These are phyloP conservation scores for Porodaedalea pini DNA, from an alignment of 1,284 basidiomycete genomes.

Conservation along the genomic window DNA sequence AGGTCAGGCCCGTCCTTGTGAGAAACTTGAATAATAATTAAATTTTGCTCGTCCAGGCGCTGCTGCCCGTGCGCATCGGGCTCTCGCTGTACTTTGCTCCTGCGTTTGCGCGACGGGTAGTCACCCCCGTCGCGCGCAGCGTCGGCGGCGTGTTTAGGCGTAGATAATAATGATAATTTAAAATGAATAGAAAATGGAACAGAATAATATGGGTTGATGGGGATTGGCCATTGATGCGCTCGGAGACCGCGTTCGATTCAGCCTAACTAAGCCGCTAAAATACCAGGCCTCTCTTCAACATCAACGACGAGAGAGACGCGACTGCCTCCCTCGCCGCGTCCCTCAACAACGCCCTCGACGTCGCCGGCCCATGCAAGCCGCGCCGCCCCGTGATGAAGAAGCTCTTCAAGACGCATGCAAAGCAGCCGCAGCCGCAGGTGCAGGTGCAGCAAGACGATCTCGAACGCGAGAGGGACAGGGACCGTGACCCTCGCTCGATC, in stretches of 20 bases:
- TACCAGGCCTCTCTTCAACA: not conserved
- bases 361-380: not conserved
- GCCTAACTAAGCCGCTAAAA: not conserved
- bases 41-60: conserved; percentile 46
- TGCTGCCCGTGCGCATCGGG: conserved; percentile 74
- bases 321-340: too few species aligned
- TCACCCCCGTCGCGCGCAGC: conserved; percentile 51
- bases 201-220: not conserved
- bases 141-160: not conserved
- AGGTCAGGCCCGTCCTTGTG: conserved; percentile 44
- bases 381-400: conserved; percentile 6
- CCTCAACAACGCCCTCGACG: not conserved
- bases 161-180: not conserved
- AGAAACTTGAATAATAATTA: not conserved
- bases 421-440: not conserved
- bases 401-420: conserved; percentile 15
- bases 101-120: conserved; percentile 60
- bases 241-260: too few species aligned
- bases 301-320: not conserved
- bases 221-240: not conserved
- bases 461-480: not conserved
- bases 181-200: not conserved
- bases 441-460: not conserved
- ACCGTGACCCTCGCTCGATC: conserved; percentile 6
- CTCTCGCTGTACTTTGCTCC: conserved; percentile 75